These are phyloP conservation scores for Calonectria honghensis DNA, from an alignment of 2,329 filamentous ascomycete species.

Conservation along the genomic window DNA sequence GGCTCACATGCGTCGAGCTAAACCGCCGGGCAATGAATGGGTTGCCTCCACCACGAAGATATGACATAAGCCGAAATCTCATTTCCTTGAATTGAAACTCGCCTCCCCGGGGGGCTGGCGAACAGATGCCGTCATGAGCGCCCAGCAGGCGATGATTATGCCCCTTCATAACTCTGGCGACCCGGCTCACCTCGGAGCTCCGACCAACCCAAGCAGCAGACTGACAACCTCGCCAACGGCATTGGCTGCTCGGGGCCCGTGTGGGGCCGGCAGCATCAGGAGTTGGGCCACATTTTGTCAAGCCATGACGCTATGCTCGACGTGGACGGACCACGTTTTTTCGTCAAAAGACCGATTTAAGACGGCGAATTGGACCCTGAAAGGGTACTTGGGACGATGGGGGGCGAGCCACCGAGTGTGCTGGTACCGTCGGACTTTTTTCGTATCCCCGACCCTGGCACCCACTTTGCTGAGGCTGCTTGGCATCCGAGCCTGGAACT, in stretches of 20 bases:
- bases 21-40: not conserved
- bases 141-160: not conserved
- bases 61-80: not conserved
- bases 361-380: conserved; percentile 9
- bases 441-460: conserved; percentile 24
- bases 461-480: not conserved
- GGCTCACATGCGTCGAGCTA: not conserved
- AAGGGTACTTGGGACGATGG: not conserved
- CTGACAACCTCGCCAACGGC: not conserved
- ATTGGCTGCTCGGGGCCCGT: not conserved
- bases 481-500: not conserved
- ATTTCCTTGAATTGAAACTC: not conserved
- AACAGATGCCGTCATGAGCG: not conserved
- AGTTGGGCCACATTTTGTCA: conserved; percentile 12
- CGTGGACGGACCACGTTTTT: conserved; percentile 1
- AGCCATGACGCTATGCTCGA: conserved; percentile 22
- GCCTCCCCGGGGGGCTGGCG: not conserved
- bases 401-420: not conserved
- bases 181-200: conserved; percentile 18
- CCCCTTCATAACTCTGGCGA: not conserved
- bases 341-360: not conserved
- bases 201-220: not conserved
- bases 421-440: conserved; percentile 22
- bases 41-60: not conserved
- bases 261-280: not conserved